These are phyloP conservation scores for Rhizomucor pusillus DNA, from an alignment of 371 early-diverging fungal species.

Conservation along the genomic window DNA sequence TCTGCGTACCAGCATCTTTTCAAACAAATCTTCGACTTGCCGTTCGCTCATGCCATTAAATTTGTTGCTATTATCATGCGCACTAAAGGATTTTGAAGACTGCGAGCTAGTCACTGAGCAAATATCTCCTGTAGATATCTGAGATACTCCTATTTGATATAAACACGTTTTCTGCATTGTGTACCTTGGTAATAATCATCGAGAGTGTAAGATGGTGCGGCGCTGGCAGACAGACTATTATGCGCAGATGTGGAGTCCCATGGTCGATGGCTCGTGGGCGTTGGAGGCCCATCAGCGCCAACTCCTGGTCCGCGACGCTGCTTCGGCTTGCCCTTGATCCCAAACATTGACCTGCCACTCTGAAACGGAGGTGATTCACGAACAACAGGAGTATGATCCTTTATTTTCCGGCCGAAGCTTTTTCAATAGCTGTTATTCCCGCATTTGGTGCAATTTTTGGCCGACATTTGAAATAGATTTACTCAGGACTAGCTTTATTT, in stretches of 20 bases:
- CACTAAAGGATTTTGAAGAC: constrained; percentile 6
- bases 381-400: no score
- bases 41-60: constrained; percentile 17
- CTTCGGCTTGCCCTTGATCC: constrained; percentile 26
- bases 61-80: constrained; percentile 1
- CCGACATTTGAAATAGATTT: no score
- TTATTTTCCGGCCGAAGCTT: no score
- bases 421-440: no score
- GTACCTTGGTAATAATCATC: constrained; percentile 19
- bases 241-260: constrained; percentile 8
- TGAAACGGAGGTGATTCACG: no score
- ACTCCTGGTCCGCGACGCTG: constrained; percentile 16
- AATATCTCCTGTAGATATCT: constrained; percentile 3
- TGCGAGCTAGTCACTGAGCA: constrained; percentile 10
- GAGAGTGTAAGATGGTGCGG: constrained; percentile 9
- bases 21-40: constrained; percentile 47
- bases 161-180: background rate
- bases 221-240: background rate
- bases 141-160: background rate
- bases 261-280: constrained; percentile 7
- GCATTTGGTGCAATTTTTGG: no score
- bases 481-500: no score
- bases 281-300: constrained; percentile 12
- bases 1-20: constrained; percentile 47
- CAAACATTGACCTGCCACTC: no score